Evolutionary conservation across 73 alveolate genomes (phyloP), one percentile per base, ranked within the genome.

Genomic region (Stentor roeselii): DNA sequence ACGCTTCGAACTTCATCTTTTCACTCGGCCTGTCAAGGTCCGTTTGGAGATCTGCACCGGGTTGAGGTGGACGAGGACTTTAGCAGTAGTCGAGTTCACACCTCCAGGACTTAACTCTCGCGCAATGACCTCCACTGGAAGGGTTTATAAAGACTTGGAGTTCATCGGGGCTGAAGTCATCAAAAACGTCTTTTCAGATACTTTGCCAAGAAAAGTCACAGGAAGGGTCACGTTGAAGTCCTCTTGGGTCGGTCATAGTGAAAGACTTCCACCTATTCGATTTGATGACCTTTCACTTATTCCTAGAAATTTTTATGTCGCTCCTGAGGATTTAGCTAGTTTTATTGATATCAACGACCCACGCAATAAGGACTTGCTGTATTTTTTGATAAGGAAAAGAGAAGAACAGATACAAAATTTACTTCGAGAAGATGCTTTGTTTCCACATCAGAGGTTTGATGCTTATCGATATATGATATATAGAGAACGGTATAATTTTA

Each of bases 171-270:
- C 85, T 3, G 34, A 38, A 42, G 59, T 50, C 14, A 36, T 80
- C 4, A n/a, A 15, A 14, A 36, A 60, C 82, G 39, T 84, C 75
- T 36, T 61, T 61, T 21, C 11, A 35, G 38, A 58, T 40, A 21
- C 84, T 59, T 11, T 11, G 6, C 61, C 58, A 21, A 84, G 89
- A 76, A 61, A 84, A 58, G 35, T 76, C 40, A 61, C 88, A 86
- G 86, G 99, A 95, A 76, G 78, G 78, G 60, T 97, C 39, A 94
- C 96, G 59, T 58, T 95, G 39, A 95, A 95, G 88, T 92, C 99
- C 3, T 99, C 96, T 86, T 97, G 99, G 99, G 97, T 96, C 82
- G 99, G 99, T 15, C 93, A 97, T 50, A 99, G 98, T 3, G 98
- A 98, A 6, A 97, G 96, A 41, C 92, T 97, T 94, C 99, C 99